Percentiles rank a stretch among this genome's conserved stretches.
phyloP scores from a whole-genome alignment of 139 green algal genomes.

The Volvox africanus region DNA sequence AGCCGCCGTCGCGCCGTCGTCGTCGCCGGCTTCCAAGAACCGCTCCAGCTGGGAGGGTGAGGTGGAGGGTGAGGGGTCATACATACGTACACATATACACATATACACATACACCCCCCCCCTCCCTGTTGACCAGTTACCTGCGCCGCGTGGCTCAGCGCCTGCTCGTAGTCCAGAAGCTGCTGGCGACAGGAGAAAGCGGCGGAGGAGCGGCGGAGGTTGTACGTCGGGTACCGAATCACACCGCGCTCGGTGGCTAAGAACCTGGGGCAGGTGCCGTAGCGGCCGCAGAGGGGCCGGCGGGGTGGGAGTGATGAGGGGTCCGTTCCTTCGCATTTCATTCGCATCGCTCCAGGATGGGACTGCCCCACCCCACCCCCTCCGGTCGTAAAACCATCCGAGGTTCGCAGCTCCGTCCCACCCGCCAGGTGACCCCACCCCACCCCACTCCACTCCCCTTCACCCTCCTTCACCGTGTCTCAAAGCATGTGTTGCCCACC shows the following conservation, averaged over 20 bases:
- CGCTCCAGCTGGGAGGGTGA: conserved; percentile 1
- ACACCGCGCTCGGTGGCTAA: conserved; percentile 75
- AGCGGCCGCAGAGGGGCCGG: too few species aligned
- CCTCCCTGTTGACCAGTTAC: too few species aligned
- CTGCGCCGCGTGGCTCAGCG: conserved; percentile 65
- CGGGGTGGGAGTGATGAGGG: too few species aligned
- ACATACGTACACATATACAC: too few species aligned
- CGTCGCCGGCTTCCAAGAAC: conserved; percentile 51
- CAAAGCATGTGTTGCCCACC: conserved; percentile 33
- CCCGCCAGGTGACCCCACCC: neutral
- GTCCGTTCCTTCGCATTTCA: too few species aligned
- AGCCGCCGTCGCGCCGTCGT: conserved; percentile 47
- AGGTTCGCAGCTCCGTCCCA: too few species aligned
- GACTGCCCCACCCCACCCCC: too few species aligned
- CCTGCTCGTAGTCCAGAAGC: conserved; percentile 83
- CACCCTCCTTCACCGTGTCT: neutral
- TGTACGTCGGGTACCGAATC: conserved; percentile 80
- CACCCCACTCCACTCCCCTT: neutral
- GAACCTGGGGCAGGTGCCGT: conserved; percentile 78
- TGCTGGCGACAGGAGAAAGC: conserved; percentile 69
- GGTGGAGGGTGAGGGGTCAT: neutral
- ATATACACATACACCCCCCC: too few species aligned
- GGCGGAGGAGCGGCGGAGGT: conserved; percentile 52
- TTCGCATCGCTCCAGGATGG: too few species aligned
- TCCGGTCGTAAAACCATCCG: too few species aligned